phyloP scores from a whole-genome alignment of 371 early-diverging fungal genomes.

The Apophysomyces elegans region DNA sequence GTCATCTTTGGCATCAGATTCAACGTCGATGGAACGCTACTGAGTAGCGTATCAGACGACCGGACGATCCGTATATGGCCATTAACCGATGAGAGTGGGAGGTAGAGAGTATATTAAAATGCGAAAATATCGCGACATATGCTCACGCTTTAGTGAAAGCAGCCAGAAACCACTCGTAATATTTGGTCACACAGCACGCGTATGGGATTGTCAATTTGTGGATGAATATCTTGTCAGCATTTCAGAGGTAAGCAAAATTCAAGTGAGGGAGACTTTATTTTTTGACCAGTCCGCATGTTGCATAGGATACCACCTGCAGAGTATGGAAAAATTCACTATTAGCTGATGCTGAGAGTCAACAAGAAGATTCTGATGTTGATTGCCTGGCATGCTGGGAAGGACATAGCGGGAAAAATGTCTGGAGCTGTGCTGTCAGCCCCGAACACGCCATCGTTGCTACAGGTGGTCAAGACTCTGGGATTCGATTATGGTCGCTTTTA shows the following conservation, averaged over 20 bases:
- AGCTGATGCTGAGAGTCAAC: conserved; percentile 23
- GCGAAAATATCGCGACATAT: not conserved
- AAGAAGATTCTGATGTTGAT: conserved; percentile 41
- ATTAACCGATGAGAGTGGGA: conserved; percentile 26
- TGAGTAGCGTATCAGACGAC: conserved; percentile 86
- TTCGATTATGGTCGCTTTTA: conserved; percentile 72
- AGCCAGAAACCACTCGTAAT: conserved; percentile 52
- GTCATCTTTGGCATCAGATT: conserved; percentile 84
- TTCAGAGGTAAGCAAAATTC: conserved; percentile 46
- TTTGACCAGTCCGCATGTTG: too few species aligned
- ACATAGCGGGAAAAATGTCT: conserved; percentile 83
- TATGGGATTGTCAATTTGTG: conserved; percentile 81
- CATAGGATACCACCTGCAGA: conserved; percentile 77
- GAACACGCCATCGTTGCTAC: conserved; percentile 62
- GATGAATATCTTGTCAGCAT: conserved; percentile 67
- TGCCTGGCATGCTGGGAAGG: conserved; percentile 78
- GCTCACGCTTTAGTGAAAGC: not conserved
- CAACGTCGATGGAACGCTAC: conserved; percentile 55
- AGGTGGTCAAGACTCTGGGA: conserved; percentile 82
- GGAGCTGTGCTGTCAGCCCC: conserved; percentile 76
- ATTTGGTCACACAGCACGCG: conserved; percentile 83
- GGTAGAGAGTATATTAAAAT: conserved; percentile 11
- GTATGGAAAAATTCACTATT: conserved; percentile 71
- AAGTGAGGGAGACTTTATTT: too few species aligned
- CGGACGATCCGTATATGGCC: conserved; percentile 85